Percentiles rank a stretch among this genome's conserved stretches.
phyloP scores from a whole-genome alignment of 106 monocot genomes.

The Allium sativum region DNA sequence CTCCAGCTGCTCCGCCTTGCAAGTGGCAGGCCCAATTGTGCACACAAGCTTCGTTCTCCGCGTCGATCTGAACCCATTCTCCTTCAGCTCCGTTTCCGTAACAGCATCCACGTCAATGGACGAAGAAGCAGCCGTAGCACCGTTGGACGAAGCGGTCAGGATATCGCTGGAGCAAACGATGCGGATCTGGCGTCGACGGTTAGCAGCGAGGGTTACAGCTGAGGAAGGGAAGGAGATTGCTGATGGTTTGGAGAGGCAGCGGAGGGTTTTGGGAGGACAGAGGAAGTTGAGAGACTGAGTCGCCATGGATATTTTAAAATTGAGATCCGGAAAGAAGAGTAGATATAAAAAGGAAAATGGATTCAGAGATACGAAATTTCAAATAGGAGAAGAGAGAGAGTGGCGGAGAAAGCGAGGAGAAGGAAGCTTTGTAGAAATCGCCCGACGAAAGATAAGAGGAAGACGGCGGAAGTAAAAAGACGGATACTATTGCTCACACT shows the following conservation, averaged over 20 bases:
- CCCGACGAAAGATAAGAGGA: no score
- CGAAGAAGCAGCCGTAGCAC: slow-evolving; percentile 4
- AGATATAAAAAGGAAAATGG: no score
- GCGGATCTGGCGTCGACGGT: slow-evolving; percentile 6
- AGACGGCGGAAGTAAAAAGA: no score
- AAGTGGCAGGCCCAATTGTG: slow-evolving; percentile 93
- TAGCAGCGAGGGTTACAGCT: slow-evolving; percentile 2
- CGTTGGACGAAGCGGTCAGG: slow-evolving; percentile 15
- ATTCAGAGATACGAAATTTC: no score
- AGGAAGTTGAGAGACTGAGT: slow-evolving; percentile 22
- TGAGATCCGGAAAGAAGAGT: background rate
- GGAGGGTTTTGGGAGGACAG: slow-evolving; percentile 5
- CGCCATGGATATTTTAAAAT: background rate
- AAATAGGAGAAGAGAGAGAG: no score
- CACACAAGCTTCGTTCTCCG: slow-evolving; percentile 86
- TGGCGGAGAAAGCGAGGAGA: no score
- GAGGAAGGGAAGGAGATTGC: slow-evolving; percentile 2
- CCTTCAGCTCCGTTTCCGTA: slow-evolving; percentile 91
- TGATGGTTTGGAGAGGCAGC: slow-evolving; percentile 2
- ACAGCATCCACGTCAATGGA: slow-evolving; percentile 72
- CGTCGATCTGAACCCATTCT: slow-evolving; percentile 87
- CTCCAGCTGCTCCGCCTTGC: slow-evolving; percentile 69
- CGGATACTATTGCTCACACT: no score
- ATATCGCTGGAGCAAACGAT: slow-evolving; percentile 4
- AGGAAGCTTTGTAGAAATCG: no score